Base-by-base conservation (phyloP, 2,329 filamentous ascomycete genomes). In the Microthyrium microscopicum region DNA sequence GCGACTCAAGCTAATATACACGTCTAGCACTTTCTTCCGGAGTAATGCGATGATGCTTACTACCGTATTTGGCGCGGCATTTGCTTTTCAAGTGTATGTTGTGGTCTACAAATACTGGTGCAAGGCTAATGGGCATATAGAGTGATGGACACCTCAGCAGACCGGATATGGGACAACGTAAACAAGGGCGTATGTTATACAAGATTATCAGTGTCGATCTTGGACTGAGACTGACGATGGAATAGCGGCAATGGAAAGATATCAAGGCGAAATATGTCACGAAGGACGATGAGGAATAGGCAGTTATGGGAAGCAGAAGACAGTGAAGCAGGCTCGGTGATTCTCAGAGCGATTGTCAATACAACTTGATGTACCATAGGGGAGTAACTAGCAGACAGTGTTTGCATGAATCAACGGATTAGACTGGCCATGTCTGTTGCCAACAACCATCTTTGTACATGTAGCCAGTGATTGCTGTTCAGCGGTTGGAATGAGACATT, bases 191-290 rank as follows among this genome's bases (percentile, higher is more conserved):
- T 94, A 82, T 53, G 81, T 76, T 21, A 9, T 20, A n/a, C 5
- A 20, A 8, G 15, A 28, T 15, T 12, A 9, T 9, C 5, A 13
- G 11, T 13, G 6, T n/a, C n/a, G 19, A 31, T 16, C 5, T 20
- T 11, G 19, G 12, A 11, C 12, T 19, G 11, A 8, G 15, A 8
- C 22, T 27, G 17, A 41, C 52, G 41, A 55, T 43, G 18, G 1
- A n/a, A 3, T 15, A 95, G 87, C 83, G 87, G 53, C 87, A 94
- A 91, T 95, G 89, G 89, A 94, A 94, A 72, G 89, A 98, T 58
- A 94, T 98, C 66, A 87, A 91, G 64, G 64, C 76, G 58, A 77
- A 70, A 61, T 98, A 93, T 60, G 58, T 92, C 50, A 53, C 80
- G 61, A 66, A 67, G 39, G 70, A 65, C 36, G 75, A 79, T 43